phyloP scores from a whole-genome alignment of 495 filamentous ascomycete genomes.

The Podospora anserina region DNA sequence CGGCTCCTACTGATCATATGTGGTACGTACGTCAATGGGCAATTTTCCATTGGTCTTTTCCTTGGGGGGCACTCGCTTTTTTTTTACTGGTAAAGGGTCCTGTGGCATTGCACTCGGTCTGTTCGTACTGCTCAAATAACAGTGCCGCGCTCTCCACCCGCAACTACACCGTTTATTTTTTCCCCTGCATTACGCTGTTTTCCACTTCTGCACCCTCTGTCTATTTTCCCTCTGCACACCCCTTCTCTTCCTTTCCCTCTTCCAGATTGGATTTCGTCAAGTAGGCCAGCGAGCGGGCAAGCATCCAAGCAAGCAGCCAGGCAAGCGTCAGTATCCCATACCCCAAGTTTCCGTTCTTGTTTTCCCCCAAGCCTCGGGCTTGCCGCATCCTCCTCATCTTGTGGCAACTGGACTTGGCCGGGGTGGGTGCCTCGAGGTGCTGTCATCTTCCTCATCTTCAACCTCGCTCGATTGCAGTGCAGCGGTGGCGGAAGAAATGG shows the following conservation, averaged over 20 bases:
- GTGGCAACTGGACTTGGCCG: background rate
- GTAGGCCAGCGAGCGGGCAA: background rate
- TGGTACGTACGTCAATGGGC: slow-evolving; percentile 35
- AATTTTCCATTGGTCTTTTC: slow-evolving; percentile 21
- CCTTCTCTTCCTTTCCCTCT: background rate
- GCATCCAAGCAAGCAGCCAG: background rate
- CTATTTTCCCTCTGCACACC: slow-evolving; percentile 10
- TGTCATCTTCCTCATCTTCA: slow-evolving; percentile 7
- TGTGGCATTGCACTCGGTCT: background rate
- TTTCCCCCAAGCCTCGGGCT: background rate
- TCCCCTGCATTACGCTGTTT: slow-evolving; percentile 29
- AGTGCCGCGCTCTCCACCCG: slow-evolving; percentile 15
- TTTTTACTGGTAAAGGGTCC: background rate
- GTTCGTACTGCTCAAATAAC: slow-evolving; percentile 17
- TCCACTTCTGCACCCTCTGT: slow-evolving; percentile 8
- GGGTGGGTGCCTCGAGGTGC: slow-evolving; percentile 2
- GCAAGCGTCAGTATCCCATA: background rate
- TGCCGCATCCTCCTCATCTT: background rate
- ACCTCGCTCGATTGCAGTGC: slow-evolving; percentile 10
- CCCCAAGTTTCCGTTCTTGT: slow-evolving; percentile 4
- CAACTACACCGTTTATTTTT: slow-evolving; percentile 30
- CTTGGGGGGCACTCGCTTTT: background rate
- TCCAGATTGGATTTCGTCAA: background rate
- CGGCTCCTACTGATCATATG: slow-evolving; percentile 44
- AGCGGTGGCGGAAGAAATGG: slow-evolving; percentile 27